Percentiles rank a stretch among this genome's conserved stretches.
phyloP scores from a whole-genome alignment of 495 filamentous ascomycete genomes.

The Pyrenula massariospora region DNA sequence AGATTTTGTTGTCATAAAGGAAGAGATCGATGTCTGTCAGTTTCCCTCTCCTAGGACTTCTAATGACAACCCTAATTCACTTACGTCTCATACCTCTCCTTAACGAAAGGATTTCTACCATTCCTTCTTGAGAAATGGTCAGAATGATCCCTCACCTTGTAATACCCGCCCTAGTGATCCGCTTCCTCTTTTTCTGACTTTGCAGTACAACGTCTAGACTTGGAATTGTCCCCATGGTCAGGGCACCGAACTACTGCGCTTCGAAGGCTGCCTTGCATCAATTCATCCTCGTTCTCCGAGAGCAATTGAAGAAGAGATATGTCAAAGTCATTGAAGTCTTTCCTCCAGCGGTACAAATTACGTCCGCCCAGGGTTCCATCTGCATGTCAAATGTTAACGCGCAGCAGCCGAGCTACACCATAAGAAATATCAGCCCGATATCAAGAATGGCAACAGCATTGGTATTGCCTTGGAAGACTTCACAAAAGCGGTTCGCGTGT shows the following conservation, averaged over 20 bases:
- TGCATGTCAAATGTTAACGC: neutral
- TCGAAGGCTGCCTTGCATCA: constrained; percentile 32
- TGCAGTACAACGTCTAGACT: constrained; percentile 28
- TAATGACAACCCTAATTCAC: neutral
- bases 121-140: neutral
- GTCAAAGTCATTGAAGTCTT: constrained; percentile 53
- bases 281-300: constrained; percentile 42
- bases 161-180: neutral
- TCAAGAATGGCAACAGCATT: constrained; percentile 16
- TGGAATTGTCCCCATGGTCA: constrained; percentile 24
- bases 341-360: constrained; percentile 55
- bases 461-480: neutral
- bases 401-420: constrained; percentile 36
- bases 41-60: neutral
- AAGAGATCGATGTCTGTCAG: constrained; percentile 55
- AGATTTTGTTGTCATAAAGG: constrained; percentile 35
- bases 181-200: no score
- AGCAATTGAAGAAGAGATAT: constrained; percentile 38
- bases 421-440: constrained; percentile 32
- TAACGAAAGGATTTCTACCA: neutral
- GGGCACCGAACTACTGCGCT: constrained; percentile 27
- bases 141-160: neutral
- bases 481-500: neutral
- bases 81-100: neutral
- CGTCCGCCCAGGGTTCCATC: constrained; percentile 2